phyloP scores from a whole-genome alignment of 2,329 filamentous ascomycete species.

The Fusarium phyllophilum region DNA sequence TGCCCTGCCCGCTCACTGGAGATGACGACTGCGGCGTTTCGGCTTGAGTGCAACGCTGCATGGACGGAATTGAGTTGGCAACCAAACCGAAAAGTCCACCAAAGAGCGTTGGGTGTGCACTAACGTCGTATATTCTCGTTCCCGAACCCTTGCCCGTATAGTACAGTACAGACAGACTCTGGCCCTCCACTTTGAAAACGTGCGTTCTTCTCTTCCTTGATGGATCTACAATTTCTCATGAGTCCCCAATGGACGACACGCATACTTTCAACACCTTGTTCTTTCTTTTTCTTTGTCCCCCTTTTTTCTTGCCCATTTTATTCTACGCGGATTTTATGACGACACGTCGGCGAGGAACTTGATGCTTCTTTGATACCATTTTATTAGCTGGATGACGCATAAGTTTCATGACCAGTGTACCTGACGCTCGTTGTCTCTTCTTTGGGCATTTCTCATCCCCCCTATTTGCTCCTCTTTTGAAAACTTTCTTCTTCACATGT shows the following conservation, averaged over 20 bases:
- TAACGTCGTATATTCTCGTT: constrained; percentile 9
- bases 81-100: constrained; percentile 19
- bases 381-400: constrained; percentile 44
- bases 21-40: constrained; percentile 35
- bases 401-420: constrained; percentile 40
- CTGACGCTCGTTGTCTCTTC: constrained; percentile 39
- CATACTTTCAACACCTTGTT: not conserved
- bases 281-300: constrained; percentile 6
- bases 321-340: constrained; percentile 37
- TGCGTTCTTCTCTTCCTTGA: constrained; percentile 23
- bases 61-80: constrained; percentile 18
- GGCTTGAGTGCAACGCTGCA: constrained; percentile 29
- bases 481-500: constrained; percentile 29
- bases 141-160: constrained; percentile 8
- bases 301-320: constrained; percentile 1
- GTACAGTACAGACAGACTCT: constrained; percentile 12
- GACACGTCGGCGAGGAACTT: constrained; percentile 41
- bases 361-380: constrained; percentile 44
- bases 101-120: constrained; percentile 4
- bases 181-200: constrained; percentile 7
- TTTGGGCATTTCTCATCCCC: constrained; percentile 23
- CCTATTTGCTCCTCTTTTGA: constrained; percentile 25
- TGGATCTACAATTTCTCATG: constrained; percentile 31
- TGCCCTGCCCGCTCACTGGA: not conserved
- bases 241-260: constrained; percentile 33